Conservation (phyloP, 345 rosid genomes). For the Crucihimalaya himalaica region DNA sequence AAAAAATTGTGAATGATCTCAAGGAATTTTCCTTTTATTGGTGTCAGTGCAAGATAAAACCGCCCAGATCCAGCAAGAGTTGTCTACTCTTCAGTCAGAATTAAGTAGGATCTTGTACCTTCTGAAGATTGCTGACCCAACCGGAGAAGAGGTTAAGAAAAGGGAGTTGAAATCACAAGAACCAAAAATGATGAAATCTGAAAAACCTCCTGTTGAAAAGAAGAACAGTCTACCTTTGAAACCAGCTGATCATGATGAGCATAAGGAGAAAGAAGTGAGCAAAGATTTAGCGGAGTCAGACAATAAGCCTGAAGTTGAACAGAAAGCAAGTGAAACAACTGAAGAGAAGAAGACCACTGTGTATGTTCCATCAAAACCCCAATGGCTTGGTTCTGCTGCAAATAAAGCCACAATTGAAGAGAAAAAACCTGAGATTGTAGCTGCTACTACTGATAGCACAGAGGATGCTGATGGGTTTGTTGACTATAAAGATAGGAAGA, state of each 20-base stretch:
- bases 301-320: slow-evolving; percentile 44
- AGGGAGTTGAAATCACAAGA: slow-evolving; percentile 55
- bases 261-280: slow-evolving; percentile 39
- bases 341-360: slow-evolving; percentile 48
- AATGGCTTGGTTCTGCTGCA: slow-evolving; percentile 93
- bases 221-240: slow-evolving; percentile 41
- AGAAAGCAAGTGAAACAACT: slow-evolving; percentile 39
- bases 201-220: slow-evolving; percentile 43
- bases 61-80: slow-evolving; percentile 59
- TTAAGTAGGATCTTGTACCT: slow-evolving; percentile 69
- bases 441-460: slow-evolving; percentile 23
- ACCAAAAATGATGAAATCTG: slow-evolving; percentile 41
- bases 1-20: not conserved
- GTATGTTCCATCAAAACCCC: slow-evolving; percentile 67
- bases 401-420: slow-evolving; percentile 46
- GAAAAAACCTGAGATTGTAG: slow-evolving; percentile 43
- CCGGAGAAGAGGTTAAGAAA: slow-evolving; percentile 72
- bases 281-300: slow-evolving; percentile 35
- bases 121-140: slow-evolving; percentile 89
- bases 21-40: not conserved
- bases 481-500: slow-evolving; percentile 81
- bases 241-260: slow-evolving; percentile 34
- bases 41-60: slow-evolving; percentile 74
- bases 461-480: slow-evolving; percentile 70
- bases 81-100: slow-evolving; percentile 68